These are phyloP conservation scores for Colletotrichum lentis DNA, from an alignment of 2,329 filamentous ascomycete genomes.

Conservation along the genomic window DNA sequence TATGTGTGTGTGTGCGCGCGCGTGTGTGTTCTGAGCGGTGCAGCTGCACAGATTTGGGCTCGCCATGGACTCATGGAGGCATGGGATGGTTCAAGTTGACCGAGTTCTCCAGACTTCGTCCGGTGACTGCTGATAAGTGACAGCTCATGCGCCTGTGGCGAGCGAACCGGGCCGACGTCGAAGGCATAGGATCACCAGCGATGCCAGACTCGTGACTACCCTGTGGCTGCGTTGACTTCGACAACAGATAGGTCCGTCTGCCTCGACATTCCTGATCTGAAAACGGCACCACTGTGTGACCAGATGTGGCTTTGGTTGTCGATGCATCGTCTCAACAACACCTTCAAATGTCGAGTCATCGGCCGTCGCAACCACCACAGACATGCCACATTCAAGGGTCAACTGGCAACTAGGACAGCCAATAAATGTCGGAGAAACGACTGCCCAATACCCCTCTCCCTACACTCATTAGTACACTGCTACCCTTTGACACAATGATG, in stretches of 20 bases:
- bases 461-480: constrained; percentile 1
- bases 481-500: constrained; percentile 19
- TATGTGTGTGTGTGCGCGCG: too few species aligned
- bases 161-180: constrained; percentile 20
- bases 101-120: not conserved
- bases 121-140: constrained; percentile 27
- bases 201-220: constrained; percentile 12
- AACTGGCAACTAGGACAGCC: not conserved
- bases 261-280: not conserved
- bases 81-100: not conserved
- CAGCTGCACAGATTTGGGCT: too few species aligned
- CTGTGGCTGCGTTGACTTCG: constrained; percentile 1
- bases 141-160: constrained; percentile 20
- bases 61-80: too few species aligned
- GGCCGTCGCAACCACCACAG: not conserved
- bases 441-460: not conserved
- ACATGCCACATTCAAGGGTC: not conserved
- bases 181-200: not conserved
- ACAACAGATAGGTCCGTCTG: not conserved
- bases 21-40: not conserved
- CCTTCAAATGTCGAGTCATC: not conserved
- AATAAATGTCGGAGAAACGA: not conserved
- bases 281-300: not conserved
- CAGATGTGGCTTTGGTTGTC: not conserved
- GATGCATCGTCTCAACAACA: not conserved